These are phyloP conservation scores for Suillus lakei DNA, from an alignment of 768 basidiomycete genomes.

Conservation along the genomic window DNA sequence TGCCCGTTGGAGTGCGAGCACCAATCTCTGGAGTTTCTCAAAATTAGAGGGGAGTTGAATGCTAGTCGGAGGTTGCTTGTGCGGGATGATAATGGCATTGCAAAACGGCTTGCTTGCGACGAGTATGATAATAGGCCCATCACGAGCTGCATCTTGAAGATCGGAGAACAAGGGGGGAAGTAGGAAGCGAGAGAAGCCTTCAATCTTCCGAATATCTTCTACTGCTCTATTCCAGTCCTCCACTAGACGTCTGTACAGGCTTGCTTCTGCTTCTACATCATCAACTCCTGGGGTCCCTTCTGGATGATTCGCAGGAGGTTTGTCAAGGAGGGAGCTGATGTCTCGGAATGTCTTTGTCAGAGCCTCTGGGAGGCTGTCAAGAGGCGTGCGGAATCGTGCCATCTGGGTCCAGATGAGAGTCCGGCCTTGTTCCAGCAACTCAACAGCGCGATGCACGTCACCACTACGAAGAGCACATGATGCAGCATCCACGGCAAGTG, in stretches of 20 bases:
- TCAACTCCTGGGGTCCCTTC: neutral
- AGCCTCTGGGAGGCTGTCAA: too few relatives aligned
- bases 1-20: too few relatives aligned
- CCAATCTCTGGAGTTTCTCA: too few relatives aligned
- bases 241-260: neutral
- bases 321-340: too few relatives aligned
- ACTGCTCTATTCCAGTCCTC: conserved; percentile 19
- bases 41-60: neutral
- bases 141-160: conserved; percentile 10
- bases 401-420: too few relatives aligned
- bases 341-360: too few relatives aligned
- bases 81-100: conserved; percentile 18
- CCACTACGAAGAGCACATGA: too few relatives aligned
- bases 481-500: too few relatives aligned
- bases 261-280: neutral
- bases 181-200: conserved; percentile 20
- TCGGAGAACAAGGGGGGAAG: conserved; percentile 13
- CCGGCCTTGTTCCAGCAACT: too few relatives aligned
- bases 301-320: too few relatives aligned
- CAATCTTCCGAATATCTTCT: conserved; percentile 14
- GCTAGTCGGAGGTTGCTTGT: neutral
- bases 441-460: too few relatives aligned
- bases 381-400: too few relatives aligned
- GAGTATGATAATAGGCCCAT: conserved; percentile 8
- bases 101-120: conserved; percentile 15